Base-by-base conservation (phyloP, 768 basidiomycete species). In the Hypholoma fasciculare region DNA sequence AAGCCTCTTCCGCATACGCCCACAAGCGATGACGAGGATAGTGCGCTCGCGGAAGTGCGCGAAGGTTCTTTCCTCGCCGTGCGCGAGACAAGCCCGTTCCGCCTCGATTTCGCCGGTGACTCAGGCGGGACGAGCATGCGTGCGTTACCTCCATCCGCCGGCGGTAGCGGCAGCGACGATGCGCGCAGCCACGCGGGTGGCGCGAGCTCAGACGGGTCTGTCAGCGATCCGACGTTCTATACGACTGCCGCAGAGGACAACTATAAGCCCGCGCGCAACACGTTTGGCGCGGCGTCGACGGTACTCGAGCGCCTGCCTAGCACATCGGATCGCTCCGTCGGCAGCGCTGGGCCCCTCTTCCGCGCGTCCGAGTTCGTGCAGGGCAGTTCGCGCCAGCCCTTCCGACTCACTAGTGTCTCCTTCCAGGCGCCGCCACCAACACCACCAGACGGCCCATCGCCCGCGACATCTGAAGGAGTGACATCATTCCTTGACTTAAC, bases 21-120 rank as follows among this genome's bases (percentile, higher is more conserved):
- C 17, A 52, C 50, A 9, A 58, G 57, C 48, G 46, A 48, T 9
- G 52, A 54, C 38, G 52, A 59, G 12, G 65, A 34, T 9, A 34
- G 51, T 11, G 63, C 50, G 26, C 38, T 20, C 11, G 58, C 49
- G 16, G 55, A 49, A 34, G 62, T 61, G 34, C 52, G 61, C 54
- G 61, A 30, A 56, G 64, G 49, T 3, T 60, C 60, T 2, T 69
- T 74, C 48, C 71, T 80, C 40, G 66, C 65, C 52, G 72, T 80
- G 37, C 73, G 74, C 20, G 64, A 69, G 51, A 71, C 72, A n/a
- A 82, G 79, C 67, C 81, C 82, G 3, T 82, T 83, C 65, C 71
- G 67, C 37, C 67, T 82, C 39, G 77, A 81, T 30, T 75, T 82
- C 47, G 68, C 66, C 19, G 59, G 60, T 40, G 39, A 50, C 12